Conservation (phyloP, 441 rosid genomes). For the Monsonia emarginata region DNA sequence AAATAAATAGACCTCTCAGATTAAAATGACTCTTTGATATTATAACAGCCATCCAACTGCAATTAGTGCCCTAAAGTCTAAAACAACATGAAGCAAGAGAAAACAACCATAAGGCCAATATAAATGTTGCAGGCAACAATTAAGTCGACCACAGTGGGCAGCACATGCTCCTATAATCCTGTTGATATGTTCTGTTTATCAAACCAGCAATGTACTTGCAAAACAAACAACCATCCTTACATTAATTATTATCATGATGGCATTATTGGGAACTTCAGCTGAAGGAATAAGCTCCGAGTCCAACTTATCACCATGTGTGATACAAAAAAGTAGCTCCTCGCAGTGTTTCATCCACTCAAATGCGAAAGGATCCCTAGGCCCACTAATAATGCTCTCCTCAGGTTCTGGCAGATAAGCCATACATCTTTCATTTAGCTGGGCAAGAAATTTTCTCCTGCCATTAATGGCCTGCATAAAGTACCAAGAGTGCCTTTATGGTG, state of each 20-base stretch:
- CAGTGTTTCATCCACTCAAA: constrained; percentile 19
- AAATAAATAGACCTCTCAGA: neutral
- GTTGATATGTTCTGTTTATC: constrained; percentile 5
- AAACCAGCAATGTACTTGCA: constrained; percentile 3
- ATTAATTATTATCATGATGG: constrained; percentile 26
- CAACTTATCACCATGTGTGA: constrained; percentile 20
- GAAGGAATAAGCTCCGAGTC: constrained; percentile 26
- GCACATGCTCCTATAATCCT: constrained; percentile 1
- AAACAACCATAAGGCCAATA: neutral
- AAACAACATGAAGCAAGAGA: neutral
- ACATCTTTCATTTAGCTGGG: constrained; percentile 26
- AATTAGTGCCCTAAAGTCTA: neutral
- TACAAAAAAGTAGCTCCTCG: constrained; percentile 33
- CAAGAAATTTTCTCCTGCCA: constrained; percentile 31
- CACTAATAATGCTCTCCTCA: constrained; percentile 16
- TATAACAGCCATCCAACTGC: neutral
- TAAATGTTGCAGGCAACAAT: neutral
- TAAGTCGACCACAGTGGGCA: neutral
- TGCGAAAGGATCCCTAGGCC: constrained; percentile 9
- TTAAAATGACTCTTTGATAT: neutral
- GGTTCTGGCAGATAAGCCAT: constrained; percentile 10
- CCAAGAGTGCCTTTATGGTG: neutral
- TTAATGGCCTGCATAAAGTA: constrained; percentile 24
- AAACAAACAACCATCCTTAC: constrained; percentile 19
- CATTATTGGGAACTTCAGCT: constrained; percentile 24